Conservation (phyloP, 2,329 filamentous ascomycete genomes). For the Clonostachys chloroleuca region DNA sequence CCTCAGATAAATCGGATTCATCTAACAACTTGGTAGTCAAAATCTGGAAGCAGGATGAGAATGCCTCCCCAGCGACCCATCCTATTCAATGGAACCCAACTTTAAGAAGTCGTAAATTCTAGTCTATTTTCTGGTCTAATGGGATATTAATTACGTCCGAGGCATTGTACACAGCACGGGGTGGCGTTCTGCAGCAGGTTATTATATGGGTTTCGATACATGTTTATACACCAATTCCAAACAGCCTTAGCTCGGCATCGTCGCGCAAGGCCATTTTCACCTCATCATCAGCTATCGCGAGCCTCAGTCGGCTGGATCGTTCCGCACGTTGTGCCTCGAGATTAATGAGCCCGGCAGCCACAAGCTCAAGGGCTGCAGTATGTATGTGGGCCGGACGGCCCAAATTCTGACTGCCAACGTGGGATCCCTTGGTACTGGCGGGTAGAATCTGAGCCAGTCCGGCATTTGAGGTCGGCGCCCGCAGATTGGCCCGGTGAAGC, state of each 20-base stretch:
- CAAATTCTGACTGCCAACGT: conserved; percentile 11
- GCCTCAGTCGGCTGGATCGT: conserved; percentile 78
- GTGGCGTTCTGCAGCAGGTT: too few species aligned
- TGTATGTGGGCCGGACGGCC: conserved; percentile 43
- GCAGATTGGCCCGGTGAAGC: conserved; percentile 30
- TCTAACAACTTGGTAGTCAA: conserved; percentile 56
- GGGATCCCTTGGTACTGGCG: conserved; percentile 16
- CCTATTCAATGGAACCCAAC: conserved; percentile 90
- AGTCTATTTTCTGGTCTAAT: conserved; percentile 11
- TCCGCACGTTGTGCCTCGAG: conserved; percentile 79
- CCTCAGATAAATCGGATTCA: background rate
- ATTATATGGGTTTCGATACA: too few species aligned
- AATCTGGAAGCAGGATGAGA: conserved; percentile 92
- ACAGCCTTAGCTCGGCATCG: conserved; percentile 78
- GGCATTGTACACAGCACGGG: too few species aligned
- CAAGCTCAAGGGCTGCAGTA: conserved; percentile 73
- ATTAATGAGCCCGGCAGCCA: conserved; percentile 82
- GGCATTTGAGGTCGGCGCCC: conserved; percentile 24
- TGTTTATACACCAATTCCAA: conserved; percentile 54
- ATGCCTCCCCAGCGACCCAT: conserved; percentile 85
- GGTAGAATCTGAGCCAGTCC: conserved; percentile 29
- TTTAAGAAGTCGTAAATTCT: conserved; percentile 72
- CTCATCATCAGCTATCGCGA: conserved; percentile 88
- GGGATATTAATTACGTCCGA: background rate
- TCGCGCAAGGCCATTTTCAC: conserved; percentile 83